phyloP scores from a whole-genome alignment of 1,284 basidiomycete species.

The Melampsora larici-populina region DNA sequence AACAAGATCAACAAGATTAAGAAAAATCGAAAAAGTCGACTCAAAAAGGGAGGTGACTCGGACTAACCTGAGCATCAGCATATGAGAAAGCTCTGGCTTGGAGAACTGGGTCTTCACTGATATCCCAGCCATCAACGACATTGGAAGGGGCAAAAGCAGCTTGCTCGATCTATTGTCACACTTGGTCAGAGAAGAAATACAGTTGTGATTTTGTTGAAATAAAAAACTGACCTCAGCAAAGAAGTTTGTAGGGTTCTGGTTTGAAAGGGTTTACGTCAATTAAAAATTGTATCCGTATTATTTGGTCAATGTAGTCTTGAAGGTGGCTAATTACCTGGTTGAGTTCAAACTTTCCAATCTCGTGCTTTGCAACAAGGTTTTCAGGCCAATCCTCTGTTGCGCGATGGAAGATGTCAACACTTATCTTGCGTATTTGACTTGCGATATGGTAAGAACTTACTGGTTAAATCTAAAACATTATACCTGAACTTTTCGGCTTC shows the following conservation, averaged over 20 bases:
- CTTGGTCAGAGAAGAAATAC: background rate
- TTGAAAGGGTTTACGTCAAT: background rate
- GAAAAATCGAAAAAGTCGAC: conserved; percentile 35
- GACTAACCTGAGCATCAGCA: conserved; percentile 87
- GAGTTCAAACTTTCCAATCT: conserved; percentile 16
- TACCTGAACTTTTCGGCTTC: conserved; percentile 87
- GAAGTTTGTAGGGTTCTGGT: conserved; percentile 23
- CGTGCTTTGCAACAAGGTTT: conserved; percentile 22
- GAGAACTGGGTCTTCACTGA: conserved; percentile 81
- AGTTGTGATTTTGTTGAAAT: background rate
- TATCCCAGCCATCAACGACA: conserved; percentile 78
- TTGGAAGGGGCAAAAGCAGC: conserved; percentile 82
- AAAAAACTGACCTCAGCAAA: conserved; percentile 25
- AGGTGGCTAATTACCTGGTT: conserved; percentile 55
- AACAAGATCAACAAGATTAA: conserved; percentile 27
- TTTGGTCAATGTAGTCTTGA: conserved; percentile 50
- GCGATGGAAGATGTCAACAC: background rate
- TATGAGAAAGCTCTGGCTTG: conserved; percentile 92
- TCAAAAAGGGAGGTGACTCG: background rate
- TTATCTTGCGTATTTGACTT: no score
- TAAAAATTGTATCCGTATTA: background rate
- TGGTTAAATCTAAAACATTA: conserved; percentile 84
- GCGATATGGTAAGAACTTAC: conserved; percentile 20
- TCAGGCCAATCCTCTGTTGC: conserved; percentile 55
- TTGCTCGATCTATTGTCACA: conserved; percentile 54